Conservation (phyloP, 75 land plant genomes). For the Pinus albicaulis region DNA sequence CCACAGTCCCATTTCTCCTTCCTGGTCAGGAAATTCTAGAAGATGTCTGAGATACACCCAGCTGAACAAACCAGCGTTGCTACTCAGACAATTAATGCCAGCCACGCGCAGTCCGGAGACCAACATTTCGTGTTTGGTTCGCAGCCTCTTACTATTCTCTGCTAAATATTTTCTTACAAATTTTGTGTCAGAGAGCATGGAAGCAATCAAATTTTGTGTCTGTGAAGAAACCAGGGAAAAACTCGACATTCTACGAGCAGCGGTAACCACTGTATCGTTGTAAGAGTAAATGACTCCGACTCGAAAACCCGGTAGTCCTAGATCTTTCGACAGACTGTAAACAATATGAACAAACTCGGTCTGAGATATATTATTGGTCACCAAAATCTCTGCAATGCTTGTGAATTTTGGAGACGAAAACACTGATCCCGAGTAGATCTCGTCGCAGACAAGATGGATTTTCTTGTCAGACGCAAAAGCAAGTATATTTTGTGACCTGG, state of each 20-base stretch:
- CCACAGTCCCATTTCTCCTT: constrained; percentile 73
- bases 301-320: constrained; percentile 82
- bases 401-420: constrained; percentile 24
- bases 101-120: constrained; percentile 27
- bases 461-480: constrained; percentile 33
- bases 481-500: constrained; percentile 16
- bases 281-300: constrained; percentile 81
- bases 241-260: constrained; percentile 67
- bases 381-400: constrained; percentile 42
- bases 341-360: constrained; percentile 60
- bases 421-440: constrained; percentile 52
- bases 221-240: constrained; percentile 67
- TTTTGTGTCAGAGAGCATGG: constrained; percentile 52
- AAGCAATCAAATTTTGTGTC: constrained; percentile 59
- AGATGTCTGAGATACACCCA: constrained; percentile 72
- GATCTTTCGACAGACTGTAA: constrained; percentile 82
- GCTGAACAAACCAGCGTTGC: constrained; percentile 73
- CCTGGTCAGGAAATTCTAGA: constrained; percentile 26
- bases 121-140: constrained; percentile 35
- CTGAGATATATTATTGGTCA: constrained; percentile 41
- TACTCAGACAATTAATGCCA: constrained; percentile 40
- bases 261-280: constrained; percentile 61
- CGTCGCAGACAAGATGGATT: constrained; percentile 59
- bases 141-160: constrained; percentile 51
- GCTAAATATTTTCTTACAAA: constrained; percentile 41